phyloP scores from a whole-genome alignment of 116 monocot species.

The Papilionanthe hybrid region DNA sequence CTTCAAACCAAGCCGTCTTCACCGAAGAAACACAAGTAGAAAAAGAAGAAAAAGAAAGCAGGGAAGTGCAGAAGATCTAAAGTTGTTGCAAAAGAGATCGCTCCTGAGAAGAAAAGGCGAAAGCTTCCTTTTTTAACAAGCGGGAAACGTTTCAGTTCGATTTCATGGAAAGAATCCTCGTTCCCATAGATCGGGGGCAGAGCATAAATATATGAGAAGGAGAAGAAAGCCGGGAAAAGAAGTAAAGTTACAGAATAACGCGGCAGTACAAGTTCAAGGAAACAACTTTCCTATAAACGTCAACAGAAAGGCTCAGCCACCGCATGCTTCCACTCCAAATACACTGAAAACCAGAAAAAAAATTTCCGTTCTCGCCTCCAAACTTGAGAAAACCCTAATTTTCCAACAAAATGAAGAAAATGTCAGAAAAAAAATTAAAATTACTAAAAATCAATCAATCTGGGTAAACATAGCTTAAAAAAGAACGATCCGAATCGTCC shows the following conservation, averaged over 20 bases:
- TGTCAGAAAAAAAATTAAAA: too few relatives aligned
- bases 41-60: background rate
- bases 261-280: constrained; percentile 72
- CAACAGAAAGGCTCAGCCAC: constrained; percentile 55
- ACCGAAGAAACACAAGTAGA: background rate
- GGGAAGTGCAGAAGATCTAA: too few relatives aligned
- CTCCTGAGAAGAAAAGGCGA: too few relatives aligned
- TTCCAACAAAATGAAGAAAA: too few relatives aligned
- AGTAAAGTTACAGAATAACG: constrained; percentile 56
- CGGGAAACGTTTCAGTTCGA: background rate
- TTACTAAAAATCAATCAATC: too few relatives aligned
- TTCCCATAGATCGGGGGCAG: background rate
- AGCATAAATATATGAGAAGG: background rate
- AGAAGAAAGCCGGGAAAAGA: background rate
- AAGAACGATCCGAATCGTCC: too few relatives aligned
- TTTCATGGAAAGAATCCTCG: constrained; percentile 4
- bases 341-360: too few relatives aligned
- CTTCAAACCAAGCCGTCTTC: constrained; percentile 9
- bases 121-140: background rate
- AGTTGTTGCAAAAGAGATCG: too few relatives aligned
- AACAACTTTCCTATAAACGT: constrained; percentile 47
- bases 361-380: too few relatives aligned
- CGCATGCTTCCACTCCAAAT: constrained; percentile 32
- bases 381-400: too few relatives aligned
- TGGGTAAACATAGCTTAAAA: too few relatives aligned